Percentiles rank a stretch among this genome's conserved stretches.
Conservation (phyloP, 495 filamentous ascomycete genomes). For the Hypoxylon intermedium region DNA sequence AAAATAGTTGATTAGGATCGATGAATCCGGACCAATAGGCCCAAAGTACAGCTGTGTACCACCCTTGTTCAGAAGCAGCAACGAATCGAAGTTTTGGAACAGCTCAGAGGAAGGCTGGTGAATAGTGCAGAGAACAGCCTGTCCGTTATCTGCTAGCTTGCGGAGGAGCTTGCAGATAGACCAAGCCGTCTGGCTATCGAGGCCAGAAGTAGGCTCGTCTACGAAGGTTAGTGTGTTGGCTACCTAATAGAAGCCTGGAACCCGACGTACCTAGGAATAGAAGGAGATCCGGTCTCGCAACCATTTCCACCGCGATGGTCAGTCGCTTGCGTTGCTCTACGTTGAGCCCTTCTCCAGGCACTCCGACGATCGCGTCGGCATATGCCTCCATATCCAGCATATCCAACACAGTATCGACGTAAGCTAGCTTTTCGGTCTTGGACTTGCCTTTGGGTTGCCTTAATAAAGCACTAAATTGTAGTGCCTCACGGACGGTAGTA, state of each 20-base stretch:
- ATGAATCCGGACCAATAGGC: slow-evolving; percentile 46
- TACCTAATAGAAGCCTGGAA: no score
- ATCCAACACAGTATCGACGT: slow-evolving; percentile 78
- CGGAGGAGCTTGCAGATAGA: slow-evolving; percentile 77
- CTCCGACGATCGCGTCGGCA: slow-evolving; percentile 75
- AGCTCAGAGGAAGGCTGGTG: slow-evolving; percentile 88
- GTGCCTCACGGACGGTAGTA: slow-evolving; percentile 73
- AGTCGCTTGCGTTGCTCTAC: slow-evolving; percentile 78
- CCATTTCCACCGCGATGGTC: slow-evolving; percentile 89
- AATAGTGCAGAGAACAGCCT: slow-evolving; percentile 89
- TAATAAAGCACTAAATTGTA: slow-evolving; percentile 72
- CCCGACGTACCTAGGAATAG: slow-evolving; percentile 77
- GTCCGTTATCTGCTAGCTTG: slow-evolving; percentile 80
- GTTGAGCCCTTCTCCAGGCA: slow-evolving; percentile 71
- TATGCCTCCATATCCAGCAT: slow-evolving; percentile 75
- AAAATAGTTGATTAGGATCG: slow-evolving; percentile 54
- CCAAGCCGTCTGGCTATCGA: slow-evolving; percentile 87
- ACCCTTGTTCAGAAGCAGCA: slow-evolving; percentile 59
- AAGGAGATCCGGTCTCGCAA: slow-evolving; percentile 82
- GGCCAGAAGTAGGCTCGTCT: slow-evolving; percentile 81
- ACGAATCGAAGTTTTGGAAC: slow-evolving; percentile 59
- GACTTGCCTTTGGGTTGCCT: slow-evolving; percentile 69
- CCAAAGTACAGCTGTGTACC: slow-evolving; percentile 65
- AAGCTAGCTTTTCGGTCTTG: slow-evolving; percentile 68
- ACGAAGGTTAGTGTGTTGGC: no score